Percentiles rank a stretch among this genome's conserved stretches.
These are phyloP conservation scores for Rheum nobile DNA, from an alignment of 148 eudicot species.

Conservation along the genomic window DNA sequence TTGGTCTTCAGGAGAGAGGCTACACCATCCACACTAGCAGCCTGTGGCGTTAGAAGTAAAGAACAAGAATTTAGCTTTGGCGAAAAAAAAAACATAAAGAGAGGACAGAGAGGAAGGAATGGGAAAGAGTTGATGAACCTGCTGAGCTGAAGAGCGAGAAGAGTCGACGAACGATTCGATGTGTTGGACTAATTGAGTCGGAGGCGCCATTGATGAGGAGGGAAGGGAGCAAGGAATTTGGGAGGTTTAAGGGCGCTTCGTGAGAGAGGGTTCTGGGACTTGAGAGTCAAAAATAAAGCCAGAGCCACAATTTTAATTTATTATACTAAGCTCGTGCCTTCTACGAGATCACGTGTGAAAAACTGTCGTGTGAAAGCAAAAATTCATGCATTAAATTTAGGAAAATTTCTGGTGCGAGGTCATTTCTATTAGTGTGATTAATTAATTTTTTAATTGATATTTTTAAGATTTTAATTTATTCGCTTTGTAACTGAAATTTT, in stretches of 20 bases:
- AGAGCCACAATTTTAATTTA: too few species aligned
- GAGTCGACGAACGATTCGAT: slow-evolving; percentile 65
- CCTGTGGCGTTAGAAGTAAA: slow-evolving; percentile 26
- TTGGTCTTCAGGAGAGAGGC: slow-evolving; percentile 57
- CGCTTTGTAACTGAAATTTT: too few species aligned
- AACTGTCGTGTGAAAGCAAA: too few species aligned
- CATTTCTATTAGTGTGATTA: too few species aligned
- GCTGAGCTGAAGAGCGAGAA: slow-evolving; percentile 50
- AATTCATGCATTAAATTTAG: too few species aligned
- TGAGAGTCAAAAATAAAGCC: not conserved
- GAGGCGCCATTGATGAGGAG: slow-evolving; percentile 27
- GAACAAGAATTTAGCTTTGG: not conserved
- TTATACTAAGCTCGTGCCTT: too few species aligned
- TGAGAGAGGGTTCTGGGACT: not conserved
- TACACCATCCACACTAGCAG: slow-evolving; percentile 48
- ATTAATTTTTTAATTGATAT: too few species aligned
- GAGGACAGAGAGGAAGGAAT: not conserved
- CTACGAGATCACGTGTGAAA: too few species aligned
- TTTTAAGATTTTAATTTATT: too few species aligned
- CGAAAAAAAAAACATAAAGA: not conserved
- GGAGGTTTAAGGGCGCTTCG: slow-evolving; percentile 6
- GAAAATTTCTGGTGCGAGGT: too few species aligned
- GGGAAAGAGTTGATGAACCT: slow-evolving; percentile 28
- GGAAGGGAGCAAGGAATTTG: not conserved
- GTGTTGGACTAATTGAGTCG: slow-evolving; percentile 31